Percentiles rank a stretch among this genome's conserved stretches.
phyloP scores from a whole-genome alignment of 2,329 filamentous ascomycete genomes.

The Chaetomium strumarium region DNA sequence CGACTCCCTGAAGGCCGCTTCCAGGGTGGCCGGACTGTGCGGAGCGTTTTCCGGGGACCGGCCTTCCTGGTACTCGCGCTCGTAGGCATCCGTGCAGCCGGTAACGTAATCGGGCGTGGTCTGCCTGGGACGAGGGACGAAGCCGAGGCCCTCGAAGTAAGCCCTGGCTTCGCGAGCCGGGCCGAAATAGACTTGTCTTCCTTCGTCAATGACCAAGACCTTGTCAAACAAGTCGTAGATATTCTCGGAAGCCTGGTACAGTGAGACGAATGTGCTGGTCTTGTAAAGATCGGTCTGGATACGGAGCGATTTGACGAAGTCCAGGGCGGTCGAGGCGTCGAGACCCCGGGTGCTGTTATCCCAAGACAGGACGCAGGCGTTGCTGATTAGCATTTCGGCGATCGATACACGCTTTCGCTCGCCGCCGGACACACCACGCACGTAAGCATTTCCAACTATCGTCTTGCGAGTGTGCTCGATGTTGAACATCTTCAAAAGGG shows the following conservation, averaged over 20 bases:
- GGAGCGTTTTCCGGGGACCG: constrained; percentile 61
- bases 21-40: constrained; percentile 59
- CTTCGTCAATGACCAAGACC: constrained; percentile 72
- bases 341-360: constrained; percentile 59
- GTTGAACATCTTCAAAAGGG: constrained; percentile 86
- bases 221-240: constrained; percentile 79
- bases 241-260: constrained; percentile 81
- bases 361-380: constrained; percentile 67
- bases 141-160: constrained; percentile 75
- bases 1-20: constrained; percentile 64
- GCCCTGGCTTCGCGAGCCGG: constrained; percentile 58
- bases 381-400: constrained; percentile 74
- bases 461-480: constrained; percentile 85
- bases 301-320: constrained; percentile 57
- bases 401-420: constrained; percentile 78
- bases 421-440: constrained; percentile 73
- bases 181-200: constrained; percentile 71
- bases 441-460: constrained; percentile 74
- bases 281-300: constrained; percentile 80
- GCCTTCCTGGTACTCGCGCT: constrained; percentile 68
- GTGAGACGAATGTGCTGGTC: constrained; percentile 76
- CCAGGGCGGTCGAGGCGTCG: constrained; percentile 50
- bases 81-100: constrained; percentile 77
- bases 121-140: constrained; percentile 66
- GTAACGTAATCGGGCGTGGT: constrained; percentile 79